Evolutionary conservation across 345 rosid genomes (phyloP), one percentile per base, ranked within the genome.

Genomic region (Reutealis trisperma): DNA sequence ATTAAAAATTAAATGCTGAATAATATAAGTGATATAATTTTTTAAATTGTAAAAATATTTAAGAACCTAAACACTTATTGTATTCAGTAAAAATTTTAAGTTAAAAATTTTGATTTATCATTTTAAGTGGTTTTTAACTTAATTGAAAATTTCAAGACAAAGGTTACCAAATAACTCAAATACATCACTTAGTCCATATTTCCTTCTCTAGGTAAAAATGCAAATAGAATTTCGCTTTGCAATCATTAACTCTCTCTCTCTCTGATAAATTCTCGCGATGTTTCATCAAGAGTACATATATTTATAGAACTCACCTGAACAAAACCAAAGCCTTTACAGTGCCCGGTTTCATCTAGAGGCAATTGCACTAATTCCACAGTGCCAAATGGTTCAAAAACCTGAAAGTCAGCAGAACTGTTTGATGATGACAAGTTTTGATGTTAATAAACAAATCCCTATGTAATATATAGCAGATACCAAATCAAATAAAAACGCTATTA

Each of bases 371-470:
- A 84, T 89, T 96, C 99, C 81, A 96, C 99, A 22, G 83, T 72
- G 77, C 99, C 99, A 79, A 96, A 96, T 61, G 99, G 79, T 83
- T 93, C 98, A 83, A 96, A 96, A 78, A 96, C 97, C 99, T 93
- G 84, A 68, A 61, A 80, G 69, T 72, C 79, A 79, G 32, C 52
- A 37, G 19, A 80, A 55, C 60, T 71, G 37, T 57, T 10, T 1
- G 19, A 63, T 62, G 18, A 52, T 1, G 21, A 14, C 37, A 25
- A 47, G 19, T 44, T 8, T 49, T 45, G 24, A 47, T 27, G 13
- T 51, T 51, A 47, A 47, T 44, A 64, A 54, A 52, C 30, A 0
- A 22, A 8, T 19, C 14, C 54, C 61, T 9, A 13, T 54, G 14
- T 34, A 21, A 25, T 51, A 30, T 19, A 19, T 5, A 70, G 10